Base-by-base conservation (phyloP, 306 rosid species). In the Begonia loranthoides region DNA sequence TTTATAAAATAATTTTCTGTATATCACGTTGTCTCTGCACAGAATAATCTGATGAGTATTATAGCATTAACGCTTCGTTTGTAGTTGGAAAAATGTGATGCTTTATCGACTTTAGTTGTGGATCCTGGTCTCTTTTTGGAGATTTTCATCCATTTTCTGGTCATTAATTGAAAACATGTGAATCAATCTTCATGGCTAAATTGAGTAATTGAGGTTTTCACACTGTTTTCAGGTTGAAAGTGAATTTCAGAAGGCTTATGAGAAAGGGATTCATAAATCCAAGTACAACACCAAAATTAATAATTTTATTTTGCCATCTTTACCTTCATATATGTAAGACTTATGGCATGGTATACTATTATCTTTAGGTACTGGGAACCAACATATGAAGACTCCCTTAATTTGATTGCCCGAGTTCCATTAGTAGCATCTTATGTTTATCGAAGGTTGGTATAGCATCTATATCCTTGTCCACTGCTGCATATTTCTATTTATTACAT, bases 281-380 rank as follows among this genome's bases (percentile, higher is more conserved):
- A 86, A 63, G 99, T 80, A 74, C 58, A 70, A 22, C 59, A 53
- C 58, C 55, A 57, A 16, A 22, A 17, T 15, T 53, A 24, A 15
- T 55, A 51, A 51, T n/a, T 65, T 71, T 33, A 13, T 28, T 28
- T 28, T 3, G 9, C 9, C 6, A 51, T 41, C n/a, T 40, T n/a
- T 50, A 58, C 33, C 70, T 15, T 60, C 33, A 55, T 57, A 51
- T 70, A 58, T 64, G 57, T 5, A 46, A 58, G 59, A 75, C 5
- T 46, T 39, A 15, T 55, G 50, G 55, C 41, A 15, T 15, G 56
- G 40, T 57, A n/a, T n/a, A n/a, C n/a, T n/a, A 10, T 63, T 52
- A 57, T 48, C 64, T 66, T 56, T 49, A 92, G 96, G 93, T 92
- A 82, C 50, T 92, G 99, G 99, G 96, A 92, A 70, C 99, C 99